A percentile compares a stretch with the other conserved stretches of the same genome.
Conservation (phyloP, 495 filamentous ascomycete species). For the Xanthoparmelia taractica region DNA sequence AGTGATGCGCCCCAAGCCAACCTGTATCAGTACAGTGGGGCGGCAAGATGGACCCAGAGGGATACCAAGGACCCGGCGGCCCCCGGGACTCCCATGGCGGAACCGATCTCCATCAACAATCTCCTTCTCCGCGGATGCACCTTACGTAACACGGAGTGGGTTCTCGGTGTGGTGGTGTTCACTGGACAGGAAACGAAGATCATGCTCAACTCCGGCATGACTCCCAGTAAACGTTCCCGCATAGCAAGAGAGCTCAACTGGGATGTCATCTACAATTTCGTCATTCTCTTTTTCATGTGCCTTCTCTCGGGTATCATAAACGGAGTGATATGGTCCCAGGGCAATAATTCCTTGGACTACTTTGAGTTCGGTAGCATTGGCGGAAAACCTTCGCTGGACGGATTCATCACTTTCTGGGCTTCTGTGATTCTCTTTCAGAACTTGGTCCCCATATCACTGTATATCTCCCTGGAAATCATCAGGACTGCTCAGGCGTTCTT, state of each 20-base stretch:
- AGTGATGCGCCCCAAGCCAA: constrained; percentile 90
- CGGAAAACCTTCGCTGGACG: constrained; percentile 65
- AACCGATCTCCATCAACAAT: constrained; percentile 92
- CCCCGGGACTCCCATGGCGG: constrained; percentile 68
- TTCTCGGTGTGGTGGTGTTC: constrained; percentile 90
- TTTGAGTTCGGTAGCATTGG: constrained; percentile 88
- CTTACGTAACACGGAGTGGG: constrained; percentile 93
- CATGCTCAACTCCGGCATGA: constrained; percentile 97
- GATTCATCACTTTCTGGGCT: constrained; percentile 94
- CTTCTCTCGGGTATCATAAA: constrained; percentile 76
- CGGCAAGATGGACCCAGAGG: constrained; percentile 75
- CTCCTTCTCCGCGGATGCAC: constrained; percentile 87
- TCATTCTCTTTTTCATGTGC: constrained; percentile 85
- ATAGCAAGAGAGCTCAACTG: constrained; percentile 91
- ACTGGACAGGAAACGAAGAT: constrained; percentile 98
- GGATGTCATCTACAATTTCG: constrained; percentile 96
- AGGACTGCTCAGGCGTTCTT: constrained; percentile 90
- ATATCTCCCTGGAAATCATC: constrained; percentile 95
- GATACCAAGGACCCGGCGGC: constrained; percentile 52
- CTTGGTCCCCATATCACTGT: constrained; percentile 95
- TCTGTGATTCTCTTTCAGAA: constrained; percentile 95
- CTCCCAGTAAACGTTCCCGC: constrained; percentile 87
- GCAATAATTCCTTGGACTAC: constrained; percentile 63
- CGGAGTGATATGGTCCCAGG: constrained; percentile 70
- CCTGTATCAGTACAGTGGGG: constrained; percentile 86